phyloP scores from a whole-genome alignment of 2,329 filamentous ascomycete species.

The Chaetomium olivaceum region DNA sequence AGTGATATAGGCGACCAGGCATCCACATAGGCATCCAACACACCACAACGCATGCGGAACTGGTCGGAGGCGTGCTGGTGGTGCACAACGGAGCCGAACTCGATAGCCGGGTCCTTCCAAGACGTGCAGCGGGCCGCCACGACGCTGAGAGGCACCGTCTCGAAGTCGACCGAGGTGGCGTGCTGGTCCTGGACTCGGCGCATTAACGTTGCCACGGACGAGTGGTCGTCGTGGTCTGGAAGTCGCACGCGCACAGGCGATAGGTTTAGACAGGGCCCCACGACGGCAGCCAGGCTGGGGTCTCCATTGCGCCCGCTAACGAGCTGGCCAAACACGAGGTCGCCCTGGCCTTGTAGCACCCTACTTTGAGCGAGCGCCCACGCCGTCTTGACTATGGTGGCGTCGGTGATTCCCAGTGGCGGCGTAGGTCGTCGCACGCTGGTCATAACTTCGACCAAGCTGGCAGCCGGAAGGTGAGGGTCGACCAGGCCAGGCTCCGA shows the following conservation, averaged over 20 bases:
- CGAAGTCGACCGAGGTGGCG: neutral
- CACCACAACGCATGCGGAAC: neutral
- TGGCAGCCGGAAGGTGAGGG: neutral
- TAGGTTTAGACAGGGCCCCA: slow-evolving; percentile 1
- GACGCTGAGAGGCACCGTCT: neutral
- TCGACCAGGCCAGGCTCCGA: neutral
- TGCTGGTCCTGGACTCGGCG: slow-evolving; percentile 1
- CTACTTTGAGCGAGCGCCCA: neutral
- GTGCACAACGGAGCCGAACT: slow-evolving; percentile 3
- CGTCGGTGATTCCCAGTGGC: neutral
- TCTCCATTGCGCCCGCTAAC: slow-evolving; percentile 1
- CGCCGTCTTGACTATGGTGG: neutral
- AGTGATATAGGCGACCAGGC: slow-evolving; percentile 1
- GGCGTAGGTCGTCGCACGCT: slow-evolving; percentile 2
- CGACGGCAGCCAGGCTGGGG: slow-evolving; percentile 1
- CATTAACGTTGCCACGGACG: neutral
- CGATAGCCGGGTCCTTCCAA: neutral
- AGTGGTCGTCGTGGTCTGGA: neutral
- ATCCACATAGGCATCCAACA: neutral
- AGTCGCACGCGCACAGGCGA: slow-evolving; percentile 1
- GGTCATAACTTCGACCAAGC: neutral
- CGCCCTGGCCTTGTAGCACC: neutral
- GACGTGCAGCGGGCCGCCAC: slow-evolving; percentile 1
- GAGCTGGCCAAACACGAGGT: slow-evolving; percentile 2
- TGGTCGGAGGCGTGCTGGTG: neutral